Evolutionary conservation across 768 basidiomycete species (phyloP).

Genomic region (Asterophora parasitica): DNA sequence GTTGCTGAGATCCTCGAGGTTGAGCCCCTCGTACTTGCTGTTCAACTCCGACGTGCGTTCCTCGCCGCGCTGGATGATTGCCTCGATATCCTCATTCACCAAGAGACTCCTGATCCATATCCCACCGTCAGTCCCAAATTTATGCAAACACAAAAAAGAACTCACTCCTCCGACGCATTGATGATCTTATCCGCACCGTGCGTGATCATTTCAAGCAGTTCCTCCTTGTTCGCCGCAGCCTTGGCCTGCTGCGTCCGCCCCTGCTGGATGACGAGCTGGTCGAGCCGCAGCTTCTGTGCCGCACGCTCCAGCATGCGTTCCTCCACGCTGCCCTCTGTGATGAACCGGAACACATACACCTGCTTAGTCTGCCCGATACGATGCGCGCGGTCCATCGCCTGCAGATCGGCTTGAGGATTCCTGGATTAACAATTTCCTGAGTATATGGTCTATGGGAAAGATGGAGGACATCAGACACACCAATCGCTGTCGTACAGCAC

Average conservation of each 20-base stretch:
- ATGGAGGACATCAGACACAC: constrained; percentile 34
- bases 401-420: constrained; percentile 98
- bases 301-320: constrained; percentile 93
- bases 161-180: constrained; percentile 70
- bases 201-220: constrained; percentile 95
- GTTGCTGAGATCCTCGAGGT: constrained; percentile 92
- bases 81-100: constrained; percentile 90
- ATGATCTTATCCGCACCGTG: constrained; percentile 98
- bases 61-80: constrained; percentile 87
- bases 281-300: constrained; percentile 90
- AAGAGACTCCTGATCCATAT: constrained; percentile 42
- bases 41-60: constrained; percentile 84
- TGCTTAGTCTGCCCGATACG: constrained; percentile 97
- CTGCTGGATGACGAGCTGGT: constrained; percentile 96
- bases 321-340: constrained; percentile 93
- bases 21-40: constrained; percentile 88
- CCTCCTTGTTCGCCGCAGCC: constrained; percentile 91
- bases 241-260: constrained; percentile 81
- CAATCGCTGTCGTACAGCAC: constrained; percentile 97
- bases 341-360: constrained; percentile 95
- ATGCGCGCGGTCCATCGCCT: constrained; percentile 98
- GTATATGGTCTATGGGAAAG: not conserved
- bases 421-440: constrained; percentile 31
- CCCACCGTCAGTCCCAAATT: not conserved
- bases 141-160: constrained; percentile 6